Evolutionary conservation across 805 yeast genomes (phyloP).

Genomic region (Nakazawaea pomicola): DNA sequence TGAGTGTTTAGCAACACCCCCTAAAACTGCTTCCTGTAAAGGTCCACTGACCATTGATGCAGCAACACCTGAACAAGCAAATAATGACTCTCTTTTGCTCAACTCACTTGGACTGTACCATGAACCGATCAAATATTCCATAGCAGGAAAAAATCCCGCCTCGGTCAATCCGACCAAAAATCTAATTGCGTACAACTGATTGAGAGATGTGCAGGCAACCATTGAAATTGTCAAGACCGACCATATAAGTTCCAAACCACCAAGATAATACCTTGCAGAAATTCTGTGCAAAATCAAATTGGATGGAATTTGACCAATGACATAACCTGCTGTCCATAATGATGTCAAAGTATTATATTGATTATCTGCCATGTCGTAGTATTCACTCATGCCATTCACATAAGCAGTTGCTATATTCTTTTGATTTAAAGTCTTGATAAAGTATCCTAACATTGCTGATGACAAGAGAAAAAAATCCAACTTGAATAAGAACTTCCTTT

Average conservation of each 20-base stretch:
- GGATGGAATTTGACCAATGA: slow-evolving; percentile 47
- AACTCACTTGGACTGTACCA: slow-evolving; percentile 31
- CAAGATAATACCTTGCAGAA: slow-evolving; percentile 38
- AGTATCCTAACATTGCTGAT: slow-evolving; percentile 40
- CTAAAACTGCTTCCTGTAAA: slow-evolving; percentile 28
- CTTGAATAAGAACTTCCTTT: slow-evolving; percentile 29
- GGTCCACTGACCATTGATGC: slow-evolving; percentile 35
- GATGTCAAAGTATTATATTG: slow-evolving; percentile 41
- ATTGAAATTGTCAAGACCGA: slow-evolving; percentile 34
- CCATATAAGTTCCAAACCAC: slow-evolving; percentile 40
- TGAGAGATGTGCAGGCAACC: slow-evolving; percentile 25
- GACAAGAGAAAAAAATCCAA: slow-evolving; percentile 33
- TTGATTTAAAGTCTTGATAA: slow-evolving; percentile 39
- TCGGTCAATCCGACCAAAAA: slow-evolving; percentile 40
- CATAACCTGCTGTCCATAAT: slow-evolving; percentile 45
- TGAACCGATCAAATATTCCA: slow-evolving; percentile 36
- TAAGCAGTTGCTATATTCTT: slow-evolving; percentile 40
- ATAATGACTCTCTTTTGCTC: slow-evolving; percentile 29
- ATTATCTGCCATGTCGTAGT: slow-evolving; percentile 34
- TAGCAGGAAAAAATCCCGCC: slow-evolving; percentile 45
- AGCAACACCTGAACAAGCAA: slow-evolving; percentile 30
- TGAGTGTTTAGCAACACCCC: slow-evolving; percentile 17
- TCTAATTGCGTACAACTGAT: slow-evolving; percentile 21
- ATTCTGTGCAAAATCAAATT: slow-evolving; percentile 36
- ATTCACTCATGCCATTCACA: slow-evolving; percentile 42